Evolutionary conservation across 225 moss, liverwort and hornwort genomes (phyloP).

Genomic region (Takakia lepidozioides): DNA sequence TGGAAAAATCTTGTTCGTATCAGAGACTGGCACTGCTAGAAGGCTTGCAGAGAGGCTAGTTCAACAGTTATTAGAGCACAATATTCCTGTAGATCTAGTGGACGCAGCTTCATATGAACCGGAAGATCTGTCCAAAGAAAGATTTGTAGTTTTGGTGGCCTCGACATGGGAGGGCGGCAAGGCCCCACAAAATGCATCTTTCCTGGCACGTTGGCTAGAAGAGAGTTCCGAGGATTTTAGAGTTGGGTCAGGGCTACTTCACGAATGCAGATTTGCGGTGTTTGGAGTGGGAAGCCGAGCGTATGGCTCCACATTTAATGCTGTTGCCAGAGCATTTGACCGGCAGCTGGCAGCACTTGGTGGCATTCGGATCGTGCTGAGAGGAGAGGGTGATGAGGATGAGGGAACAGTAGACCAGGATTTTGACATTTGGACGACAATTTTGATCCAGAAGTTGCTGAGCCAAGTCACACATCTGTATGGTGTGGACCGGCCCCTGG

Average conservation of each 20-base stretch:
- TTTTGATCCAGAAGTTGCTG: constrained; percentile 34
- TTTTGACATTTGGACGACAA: constrained; percentile 58
- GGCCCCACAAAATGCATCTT: too few species aligned
- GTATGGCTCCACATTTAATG: constrained; percentile 74
- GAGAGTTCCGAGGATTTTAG: too few species aligned
- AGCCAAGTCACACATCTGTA: constrained; percentile 12
- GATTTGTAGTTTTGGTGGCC: too few species aligned
- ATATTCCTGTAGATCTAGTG: constrained; percentile 36
- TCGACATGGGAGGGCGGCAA: too few species aligned
- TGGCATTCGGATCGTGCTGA: constrained; percentile 45
- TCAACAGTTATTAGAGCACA: constrained; percentile 12
- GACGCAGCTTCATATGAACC: constrained; percentile 38
- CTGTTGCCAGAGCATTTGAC: constrained; percentile 70
- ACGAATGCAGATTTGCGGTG: constrained; percentile 56
- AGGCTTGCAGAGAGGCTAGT: too few species aligned
- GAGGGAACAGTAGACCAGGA: constrained; percentile 52
- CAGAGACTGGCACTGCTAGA: too few species aligned
- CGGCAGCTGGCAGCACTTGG: constrained; percentile 65
- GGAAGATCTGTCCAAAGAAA: too few species aligned
- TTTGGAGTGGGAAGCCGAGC: constrained; percentile 89
- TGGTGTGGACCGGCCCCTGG: background rate
- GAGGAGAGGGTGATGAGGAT: constrained; percentile 73
- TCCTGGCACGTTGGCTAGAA: too few species aligned
- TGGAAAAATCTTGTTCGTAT: too few species aligned
- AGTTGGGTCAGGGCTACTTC: too few species aligned